Base-by-base conservation (phyloP, 108 stramenopile species). In the Nitzschia sp. region DNA sequence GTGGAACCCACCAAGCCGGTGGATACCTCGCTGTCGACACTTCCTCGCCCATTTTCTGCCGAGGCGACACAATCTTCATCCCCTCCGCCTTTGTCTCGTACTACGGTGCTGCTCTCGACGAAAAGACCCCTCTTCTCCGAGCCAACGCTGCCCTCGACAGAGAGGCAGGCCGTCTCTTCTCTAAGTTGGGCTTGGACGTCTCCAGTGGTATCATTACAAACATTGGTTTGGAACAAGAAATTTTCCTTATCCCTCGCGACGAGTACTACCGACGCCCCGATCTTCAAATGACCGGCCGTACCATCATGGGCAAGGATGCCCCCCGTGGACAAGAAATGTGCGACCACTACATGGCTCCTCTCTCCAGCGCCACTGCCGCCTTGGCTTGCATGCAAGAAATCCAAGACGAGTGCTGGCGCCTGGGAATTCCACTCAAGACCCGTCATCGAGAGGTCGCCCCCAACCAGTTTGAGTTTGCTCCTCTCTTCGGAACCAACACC, bases 391-490 rank as follows among this genome's bases (percentile, higher is more conserved):
- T 92, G 94, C 91, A 92, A 82, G 95, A 96, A 77, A 93, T 93
- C 60, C 93, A 97, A 80, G 89, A 92, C 44, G 91, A 93, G 76
- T 88, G 91, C 77, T 95, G 88, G 85, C 64, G 77, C 60, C 53
- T 94, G 50, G 96, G 96, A 57, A 94, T 97, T 58, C 90, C 92
- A 17, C 80, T 94, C 56, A 91, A 92, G 87, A 94, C 93, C 33
- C 88, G 92, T 76, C 97, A 97, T 74, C 82, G 94, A 73, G 97
- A 97, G 85, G 97, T 96, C 31, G 97, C 95, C 9, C 97, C 97
- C 68, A 91, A 91, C 73, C 97, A 97, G 78, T 96, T 89, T 74
- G 95, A 97, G 65, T 96, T 97, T 76, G 92, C 94, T 38, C 95
- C 95, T 50, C 81, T 96, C 32, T 96, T 81, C 72, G 93, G 93